Base-by-base conservation (phyloP, 2,329 filamentous ascomycete species). In the Exophiala sp. region DNA sequence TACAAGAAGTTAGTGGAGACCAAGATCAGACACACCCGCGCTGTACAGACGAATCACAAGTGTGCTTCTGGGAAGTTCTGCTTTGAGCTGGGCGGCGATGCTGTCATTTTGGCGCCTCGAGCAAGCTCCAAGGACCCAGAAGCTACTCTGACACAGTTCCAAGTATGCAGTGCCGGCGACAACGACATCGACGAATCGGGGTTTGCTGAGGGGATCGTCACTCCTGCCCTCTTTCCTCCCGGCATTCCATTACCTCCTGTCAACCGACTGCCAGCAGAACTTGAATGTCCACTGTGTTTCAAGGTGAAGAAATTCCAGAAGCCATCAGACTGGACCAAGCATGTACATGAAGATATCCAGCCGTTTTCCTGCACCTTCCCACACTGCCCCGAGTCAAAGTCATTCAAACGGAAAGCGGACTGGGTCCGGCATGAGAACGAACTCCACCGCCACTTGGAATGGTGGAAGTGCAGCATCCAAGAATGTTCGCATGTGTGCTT, bases 401-500 rank as follows among this genome's bases (percentile, higher is more conserved):
- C 88, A 29, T 96, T 95, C 74, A 95, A 95, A 69, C 81, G 89
- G 41, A 96, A 95, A 68, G 90, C 90, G 11, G 90, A 96, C 65
- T 96, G 90, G 90, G 88, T 95, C 18, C 80, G 90, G 23, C 90
- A 96, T 62, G 90, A 95, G 65, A 95, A 91, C 60, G 90, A 96
- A 68, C 82, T 86, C 21, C 90, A 96, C 65, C 80, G 90, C 19
- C 88, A 94, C 57, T 73, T 95, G 2, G 89, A 95, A 63, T 93
- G 87, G 82, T 96, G 89, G 89, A 82, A 78, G 4, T 96, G 90
- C 64, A 82, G 86, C 53, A 79, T 89, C 16, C 78, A 83, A 3
- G 88, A 91, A 56, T 95, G 90, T 66, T 77, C 74, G 7, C 90
- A 95, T 64, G 80, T 76, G 2, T 95, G 89, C 70, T 94, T 84